A percentile compares a stretch with the other conserved stretches of the same genome.
Conservation (phyloP, 108 stramenopile species). For the Nitzschia palea region DNA sequence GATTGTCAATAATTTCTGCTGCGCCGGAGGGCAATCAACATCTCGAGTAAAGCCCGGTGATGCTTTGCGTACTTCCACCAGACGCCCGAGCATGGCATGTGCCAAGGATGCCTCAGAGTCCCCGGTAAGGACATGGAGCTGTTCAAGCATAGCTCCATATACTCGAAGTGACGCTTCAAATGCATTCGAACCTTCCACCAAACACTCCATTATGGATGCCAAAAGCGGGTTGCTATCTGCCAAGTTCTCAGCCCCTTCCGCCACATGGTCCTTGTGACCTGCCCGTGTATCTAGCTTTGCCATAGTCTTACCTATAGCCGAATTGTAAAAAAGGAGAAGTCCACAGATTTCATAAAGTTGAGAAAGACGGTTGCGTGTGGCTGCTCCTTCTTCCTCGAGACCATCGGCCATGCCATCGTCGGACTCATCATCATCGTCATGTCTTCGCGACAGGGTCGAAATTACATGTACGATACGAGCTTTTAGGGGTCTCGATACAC, state of each 20-base stretch:
- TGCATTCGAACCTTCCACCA: slow-evolving; percentile 62
- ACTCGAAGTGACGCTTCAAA: slow-evolving; percentile 80
- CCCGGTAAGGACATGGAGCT: slow-evolving; percentile 46
- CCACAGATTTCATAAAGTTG: slow-evolving; percentile 80
- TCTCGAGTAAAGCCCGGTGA: slow-evolving; percentile 79
- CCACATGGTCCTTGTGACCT: neutral
- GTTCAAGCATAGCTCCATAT: slow-evolving; percentile 73
- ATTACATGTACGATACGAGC: slow-evolving; percentile 79
- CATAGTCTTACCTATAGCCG: slow-evolving; percentile 63
- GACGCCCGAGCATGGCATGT: slow-evolving; percentile 55
- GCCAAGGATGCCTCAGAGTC: slow-evolving; percentile 68
- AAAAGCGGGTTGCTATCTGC: slow-evolving; percentile 54
- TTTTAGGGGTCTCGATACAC: slow-evolving; percentile 77
- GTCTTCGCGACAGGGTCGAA: slow-evolving; percentile 52
- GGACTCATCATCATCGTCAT: slow-evolving; percentile 43
- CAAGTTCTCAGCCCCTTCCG: neutral
- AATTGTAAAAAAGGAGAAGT: slow-evolving; percentile 72
- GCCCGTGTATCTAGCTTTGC: slow-evolving; percentile 33
- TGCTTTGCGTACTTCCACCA: slow-evolving; percentile 60
- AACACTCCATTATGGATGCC: slow-evolving; percentile 57
- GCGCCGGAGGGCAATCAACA: slow-evolving; percentile 26
- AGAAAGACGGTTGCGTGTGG: slow-evolving; percentile 48
- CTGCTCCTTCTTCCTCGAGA: slow-evolving; percentile 65
- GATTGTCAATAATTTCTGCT: slow-evolving; percentile 47
- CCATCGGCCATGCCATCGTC: slow-evolving; percentile 50